Conservation (phyloP, 2,329 filamentous ascomycete genomes). For the Talaromyces funiculosus region DNA sequence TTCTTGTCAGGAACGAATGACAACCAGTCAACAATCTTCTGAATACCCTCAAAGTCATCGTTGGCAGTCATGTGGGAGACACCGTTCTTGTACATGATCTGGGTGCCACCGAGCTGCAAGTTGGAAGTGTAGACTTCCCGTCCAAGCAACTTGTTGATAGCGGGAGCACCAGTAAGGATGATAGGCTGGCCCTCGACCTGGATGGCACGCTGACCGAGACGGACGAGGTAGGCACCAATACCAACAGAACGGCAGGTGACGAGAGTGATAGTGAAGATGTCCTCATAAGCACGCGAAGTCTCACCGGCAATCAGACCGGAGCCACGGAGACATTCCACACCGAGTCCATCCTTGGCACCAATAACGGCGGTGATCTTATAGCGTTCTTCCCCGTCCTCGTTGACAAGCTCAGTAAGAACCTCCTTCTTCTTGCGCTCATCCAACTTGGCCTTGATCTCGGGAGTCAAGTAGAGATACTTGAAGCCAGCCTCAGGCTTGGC, state of each 20-base stretch:
- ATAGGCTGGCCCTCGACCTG: conserved; percentile 99
- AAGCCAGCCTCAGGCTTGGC: conserved; percentile 80
- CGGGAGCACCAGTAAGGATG: conserved; percentile 93
- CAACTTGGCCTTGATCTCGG: conserved; percentile 79
- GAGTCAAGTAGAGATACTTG: conserved; percentile 92
- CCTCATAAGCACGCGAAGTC: conserved; percentile 93
- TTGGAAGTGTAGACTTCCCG: conserved; percentile 99
- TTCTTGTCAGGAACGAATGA: conserved; percentile 96
- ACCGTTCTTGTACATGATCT: conserved; percentile 99
- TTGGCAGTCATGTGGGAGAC: conserved; percentile 98
- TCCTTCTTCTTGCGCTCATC: conserved; percentile 68
- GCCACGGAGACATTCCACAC: conserved; percentile 94
- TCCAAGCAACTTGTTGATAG: conserved; percentile 95
- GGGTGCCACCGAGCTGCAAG: conserved; percentile 97
- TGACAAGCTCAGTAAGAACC: conserved; percentile 82
- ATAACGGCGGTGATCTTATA: conserved; percentile 93
- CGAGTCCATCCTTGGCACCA: conserved; percentile 89
- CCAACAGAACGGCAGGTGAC: conserved; percentile 98
- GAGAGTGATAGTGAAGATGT: conserved; percentile 96
- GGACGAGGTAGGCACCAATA: conserved; percentile 98
- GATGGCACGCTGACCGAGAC: conserved; percentile 95
- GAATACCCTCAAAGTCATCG: conserved; percentile 96
- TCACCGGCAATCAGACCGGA: conserved; percentile 98
- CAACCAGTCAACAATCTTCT: conserved; percentile 97
- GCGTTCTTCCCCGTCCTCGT: conserved; percentile 80